Evolutionary conservation across 805 yeast genomes (phyloP).

Genomic region (Scheffersomyces coipomensis): DNA sequence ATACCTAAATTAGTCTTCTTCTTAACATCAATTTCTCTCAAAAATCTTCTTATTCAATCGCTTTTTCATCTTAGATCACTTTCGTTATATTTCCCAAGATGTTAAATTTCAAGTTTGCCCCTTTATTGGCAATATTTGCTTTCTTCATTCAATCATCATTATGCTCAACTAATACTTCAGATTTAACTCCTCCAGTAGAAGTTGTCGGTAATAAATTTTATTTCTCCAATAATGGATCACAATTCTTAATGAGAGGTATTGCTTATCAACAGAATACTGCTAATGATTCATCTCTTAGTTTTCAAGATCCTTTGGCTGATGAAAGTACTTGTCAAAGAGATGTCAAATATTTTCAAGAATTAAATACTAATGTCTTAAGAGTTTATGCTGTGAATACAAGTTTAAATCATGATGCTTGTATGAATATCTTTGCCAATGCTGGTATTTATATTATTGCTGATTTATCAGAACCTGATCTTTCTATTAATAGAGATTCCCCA

Average conservation of each 20-base stretch:
- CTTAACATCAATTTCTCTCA: too few relatives aligned
- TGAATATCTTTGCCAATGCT: slow-evolving; percentile 43
- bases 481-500: slow-evolving; percentile 78
- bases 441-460: slow-evolving; percentile 46
- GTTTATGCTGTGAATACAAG: slow-evolving; percentile 42
- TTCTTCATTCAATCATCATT: background rate
- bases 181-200: slow-evolving; percentile 30
- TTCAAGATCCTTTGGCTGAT: slow-evolving; percentile 42
- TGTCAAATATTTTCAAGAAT: slow-evolving; percentile 32
- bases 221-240: slow-evolving; percentile 75
- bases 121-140: background rate
- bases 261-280: slow-evolving; percentile 56
- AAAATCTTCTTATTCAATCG: too few relatives aligned
- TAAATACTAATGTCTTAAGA: slow-evolving; percentile 42
- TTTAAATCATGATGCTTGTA: slow-evolving; percentile 39
- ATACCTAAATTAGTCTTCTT: too few relatives aligned
- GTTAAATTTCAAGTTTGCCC: too few relatives aligned
- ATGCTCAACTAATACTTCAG: slow-evolving; percentile 2
- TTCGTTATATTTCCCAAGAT: too few relatives aligned
- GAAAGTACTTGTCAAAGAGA: slow-evolving; percentile 42
- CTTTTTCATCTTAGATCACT: too few relatives aligned
- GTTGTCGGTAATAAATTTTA: slow-evolving; percentile 60
- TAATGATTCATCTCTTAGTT: slow-evolving; percentile 19
- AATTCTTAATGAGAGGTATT: slow-evolving; percentile 73
- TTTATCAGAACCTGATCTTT: slow-evolving; percentile 65